Evolutionary conservation across 2,329 filamentous ascomycete species (phyloP).

Genomic region (Aureobasidium pullulans): DNA sequence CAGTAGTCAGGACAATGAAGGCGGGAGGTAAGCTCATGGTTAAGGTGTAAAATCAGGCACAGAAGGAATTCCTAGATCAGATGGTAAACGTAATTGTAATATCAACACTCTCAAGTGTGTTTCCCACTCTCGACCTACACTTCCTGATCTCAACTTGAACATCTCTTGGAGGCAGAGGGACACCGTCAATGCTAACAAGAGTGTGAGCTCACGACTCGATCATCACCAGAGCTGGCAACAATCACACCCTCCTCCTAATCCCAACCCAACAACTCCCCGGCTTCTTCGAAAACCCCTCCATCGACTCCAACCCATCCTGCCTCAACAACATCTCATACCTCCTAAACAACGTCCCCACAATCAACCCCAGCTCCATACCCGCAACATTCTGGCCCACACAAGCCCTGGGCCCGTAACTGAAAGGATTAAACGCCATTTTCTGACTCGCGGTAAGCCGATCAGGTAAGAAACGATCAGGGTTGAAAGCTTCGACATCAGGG

Average conservation of each 20-base stretch:
- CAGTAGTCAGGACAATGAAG: slow-evolving; percentile 21
- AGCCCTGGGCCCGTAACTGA: slow-evolving; percentile 36
- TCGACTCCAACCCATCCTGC: slow-evolving; percentile 27
- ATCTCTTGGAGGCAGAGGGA: too few species aligned
- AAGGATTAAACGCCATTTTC: slow-evolving; percentile 34
- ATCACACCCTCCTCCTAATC: slow-evolving; percentile 14
- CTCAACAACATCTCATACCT: slow-evolving; percentile 30
- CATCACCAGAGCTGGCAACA: too few species aligned
- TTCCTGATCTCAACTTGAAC: too few species aligned
- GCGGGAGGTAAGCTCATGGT: slow-evolving; percentile 23
- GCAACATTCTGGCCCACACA: slow-evolving; percentile 38
- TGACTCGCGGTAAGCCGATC: slow-evolving; percentile 33
- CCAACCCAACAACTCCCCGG: slow-evolving; percentile 23
- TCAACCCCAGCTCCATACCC: slow-evolving; percentile 35
- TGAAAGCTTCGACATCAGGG: slow-evolving; percentile 33
- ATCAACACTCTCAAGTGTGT: not conserved
- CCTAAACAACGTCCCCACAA: slow-evolving; percentile 30
- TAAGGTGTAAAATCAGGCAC: slow-evolving; percentile 16
- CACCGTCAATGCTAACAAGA: too few species aligned
- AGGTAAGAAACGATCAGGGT: slow-evolving; percentile 33
- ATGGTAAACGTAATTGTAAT: not conserved
- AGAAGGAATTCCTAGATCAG: not conserved
- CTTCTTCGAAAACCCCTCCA: slow-evolving; percentile 30
- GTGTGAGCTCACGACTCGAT: too few species aligned
- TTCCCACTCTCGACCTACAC: too few species aligned